Conservation (phyloP, 768 basidiomycete genomes). For the Phanerodontia chrysosporium region DNA sequence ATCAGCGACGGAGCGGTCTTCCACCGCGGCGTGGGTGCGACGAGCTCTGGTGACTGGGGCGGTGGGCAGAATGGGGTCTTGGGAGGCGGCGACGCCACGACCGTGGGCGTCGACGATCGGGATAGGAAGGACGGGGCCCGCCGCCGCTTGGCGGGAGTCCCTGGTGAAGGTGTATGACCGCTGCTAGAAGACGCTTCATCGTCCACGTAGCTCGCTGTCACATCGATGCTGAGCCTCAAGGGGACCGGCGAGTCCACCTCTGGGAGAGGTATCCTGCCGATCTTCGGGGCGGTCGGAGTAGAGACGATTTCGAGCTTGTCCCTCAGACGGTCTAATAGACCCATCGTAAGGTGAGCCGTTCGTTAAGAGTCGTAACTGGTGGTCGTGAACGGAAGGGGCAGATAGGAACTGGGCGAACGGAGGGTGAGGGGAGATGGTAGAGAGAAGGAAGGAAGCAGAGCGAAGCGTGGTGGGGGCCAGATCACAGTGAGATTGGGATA, state of each 20-base stretch:
- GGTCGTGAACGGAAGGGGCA: conserved; percentile 4
- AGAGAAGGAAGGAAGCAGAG: neutral
- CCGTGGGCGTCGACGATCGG: neutral
- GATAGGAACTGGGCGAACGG: neutral
- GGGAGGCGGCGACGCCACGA: neutral
- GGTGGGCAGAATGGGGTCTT: neutral
- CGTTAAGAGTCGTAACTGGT: conserved; percentile 1
- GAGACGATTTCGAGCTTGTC: conserved; percentile 3
- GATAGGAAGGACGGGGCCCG: conserved; percentile 3
- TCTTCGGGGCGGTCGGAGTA: conserved; percentile 16
- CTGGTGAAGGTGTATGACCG: conserved; percentile 2
- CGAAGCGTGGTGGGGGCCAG: neutral
- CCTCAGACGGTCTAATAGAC: conserved; percentile 5
- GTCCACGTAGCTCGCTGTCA: neutral
- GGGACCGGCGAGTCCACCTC: conserved; percentile 1
- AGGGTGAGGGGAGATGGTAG: conserved; percentile 3
- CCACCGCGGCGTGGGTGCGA: conserved; percentile 2
- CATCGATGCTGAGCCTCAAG: neutral
- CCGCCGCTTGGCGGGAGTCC: neutral
- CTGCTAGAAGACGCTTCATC: neutral
- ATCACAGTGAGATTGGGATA: neutral
- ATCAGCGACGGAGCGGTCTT: neutral
- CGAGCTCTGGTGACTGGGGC: neutral
- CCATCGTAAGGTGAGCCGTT: neutral
- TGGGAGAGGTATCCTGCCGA: conserved; percentile 12